phyloP scores from a whole-genome alignment of 139 green algal genomes.

The Chlorella sp. region DNA sequence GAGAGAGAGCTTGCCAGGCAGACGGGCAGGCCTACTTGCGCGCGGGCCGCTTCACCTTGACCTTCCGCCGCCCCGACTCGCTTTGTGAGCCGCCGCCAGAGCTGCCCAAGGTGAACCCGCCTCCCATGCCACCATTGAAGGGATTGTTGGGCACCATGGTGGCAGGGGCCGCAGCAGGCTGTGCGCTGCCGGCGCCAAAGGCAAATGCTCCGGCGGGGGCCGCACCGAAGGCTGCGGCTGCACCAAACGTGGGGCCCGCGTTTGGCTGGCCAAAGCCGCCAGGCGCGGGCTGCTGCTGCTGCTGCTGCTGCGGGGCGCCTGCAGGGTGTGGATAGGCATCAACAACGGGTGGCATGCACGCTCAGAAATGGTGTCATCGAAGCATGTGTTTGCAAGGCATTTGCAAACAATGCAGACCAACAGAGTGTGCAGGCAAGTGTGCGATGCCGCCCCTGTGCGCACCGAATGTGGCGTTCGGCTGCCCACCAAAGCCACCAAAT shows the following conservation, averaged over 20 bases:
- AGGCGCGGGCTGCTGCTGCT: not conserved
- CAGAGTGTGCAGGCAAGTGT: not conserved
- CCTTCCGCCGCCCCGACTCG: slow-evolving; percentile 43
- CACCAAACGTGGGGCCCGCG: not conserved
- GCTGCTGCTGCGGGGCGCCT: not conserved
- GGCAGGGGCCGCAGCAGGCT: not conserved
- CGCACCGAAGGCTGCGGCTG: not conserved
- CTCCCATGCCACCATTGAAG: slow-evolving; percentile 39
- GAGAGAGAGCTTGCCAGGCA: not conserved
- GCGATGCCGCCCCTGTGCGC: too few relatives aligned
- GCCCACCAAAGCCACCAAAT: not conserved
- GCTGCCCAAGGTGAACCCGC: slow-evolving; percentile 46
- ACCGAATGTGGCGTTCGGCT: not conserved
- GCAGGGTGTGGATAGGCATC: not conserved
- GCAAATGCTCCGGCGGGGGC: slow-evolving; percentile 17
- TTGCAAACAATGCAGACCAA: not conserved
- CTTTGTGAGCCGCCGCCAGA: slow-evolving; percentile 42
- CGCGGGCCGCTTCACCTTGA: slow-evolving; percentile 43
- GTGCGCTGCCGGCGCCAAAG: not conserved
- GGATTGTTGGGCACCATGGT: slow-evolving; percentile 50
- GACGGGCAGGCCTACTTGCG: slow-evolving; percentile 10
- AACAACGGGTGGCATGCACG: not conserved
- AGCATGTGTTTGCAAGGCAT: not conserved
- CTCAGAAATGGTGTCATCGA: not conserved
- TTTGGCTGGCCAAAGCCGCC: not conserved